Conservation (phyloP, 139 green algal genomes). For the Picochlorum sp. region DNA sequence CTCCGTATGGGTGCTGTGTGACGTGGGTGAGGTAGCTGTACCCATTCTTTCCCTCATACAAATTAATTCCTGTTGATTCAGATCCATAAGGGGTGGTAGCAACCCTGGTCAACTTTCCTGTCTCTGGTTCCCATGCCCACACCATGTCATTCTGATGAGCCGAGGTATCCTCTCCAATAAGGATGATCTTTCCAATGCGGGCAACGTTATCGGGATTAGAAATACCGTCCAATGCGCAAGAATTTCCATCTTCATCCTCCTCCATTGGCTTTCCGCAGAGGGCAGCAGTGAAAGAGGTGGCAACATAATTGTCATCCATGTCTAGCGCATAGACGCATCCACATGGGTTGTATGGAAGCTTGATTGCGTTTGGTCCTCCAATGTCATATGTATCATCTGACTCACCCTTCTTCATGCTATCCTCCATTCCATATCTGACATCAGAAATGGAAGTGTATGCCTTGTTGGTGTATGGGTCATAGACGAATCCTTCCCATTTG, state of each 20-base stretch:
- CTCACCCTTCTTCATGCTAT: constrained; percentile 11
- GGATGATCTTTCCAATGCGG: constrained; percentile 19
- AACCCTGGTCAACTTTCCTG: constrained; percentile 30
- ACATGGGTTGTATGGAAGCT: constrained; percentile 32
- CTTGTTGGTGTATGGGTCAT: constrained; percentile 10
- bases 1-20: constrained; percentile 53
- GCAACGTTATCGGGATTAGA: constrained; percentile 39
- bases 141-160: constrained; percentile 43
- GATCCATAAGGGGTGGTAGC: constrained; percentile 41
- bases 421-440: constrained; percentile 32
- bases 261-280: constrained; percentile 26
- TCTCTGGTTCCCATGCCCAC: constrained; percentile 37
- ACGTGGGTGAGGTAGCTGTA: constrained; percentile 34
- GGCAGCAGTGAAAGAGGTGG: constrained; percentile 15
- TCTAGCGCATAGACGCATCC: constrained; percentile 33
- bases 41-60: constrained; percentile 34
- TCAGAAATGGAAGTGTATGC: constrained; percentile 24
- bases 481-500: constrained; percentile 55
- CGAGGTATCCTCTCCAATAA: constrained; percentile 31
- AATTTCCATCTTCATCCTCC: constrained; percentile 18
- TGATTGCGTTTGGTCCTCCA: constrained; percentile 19
- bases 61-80: constrained; percentile 40
- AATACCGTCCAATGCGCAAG: constrained; percentile 22
- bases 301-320: constrained; percentile 12
- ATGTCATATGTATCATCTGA: constrained; percentile 16